These are phyloP conservation scores for Aspergillus sp. DNA, from an alignment of 2,329 filamentous ascomycete species.

Conservation along the genomic window DNA sequence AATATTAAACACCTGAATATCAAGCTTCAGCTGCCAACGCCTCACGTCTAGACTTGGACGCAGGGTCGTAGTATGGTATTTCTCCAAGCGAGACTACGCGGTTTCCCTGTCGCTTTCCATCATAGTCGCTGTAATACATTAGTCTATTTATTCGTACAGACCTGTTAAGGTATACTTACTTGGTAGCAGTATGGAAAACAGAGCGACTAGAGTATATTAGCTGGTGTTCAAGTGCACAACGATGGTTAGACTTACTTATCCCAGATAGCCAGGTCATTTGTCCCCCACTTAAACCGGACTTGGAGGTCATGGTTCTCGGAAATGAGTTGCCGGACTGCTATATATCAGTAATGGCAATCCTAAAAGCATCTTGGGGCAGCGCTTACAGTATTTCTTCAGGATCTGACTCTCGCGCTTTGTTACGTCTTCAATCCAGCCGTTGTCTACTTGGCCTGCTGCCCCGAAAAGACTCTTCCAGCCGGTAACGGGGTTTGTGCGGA, in stretches of 20 bases:
- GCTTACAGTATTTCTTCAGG: slow-evolving; percentile 6
- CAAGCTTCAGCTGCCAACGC: background rate
- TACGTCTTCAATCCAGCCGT: slow-evolving; percentile 7
- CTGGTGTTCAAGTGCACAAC: background rate
- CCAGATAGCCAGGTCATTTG: slow-evolving; percentile 11
- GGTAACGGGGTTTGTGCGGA: slow-evolving; percentile 8
- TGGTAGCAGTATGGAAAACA: slow-evolving; percentile 6
- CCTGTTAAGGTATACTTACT: background rate
- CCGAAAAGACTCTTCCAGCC: slow-evolving; percentile 9
- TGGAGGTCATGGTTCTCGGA: slow-evolving; percentile 13
- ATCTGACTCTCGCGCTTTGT: slow-evolving; percentile 8
- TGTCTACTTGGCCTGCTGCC: background rate
- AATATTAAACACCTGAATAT: background rate
- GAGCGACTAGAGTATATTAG: background rate
- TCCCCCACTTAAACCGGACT: slow-evolving; percentile 3
- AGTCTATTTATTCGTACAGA: background rate
- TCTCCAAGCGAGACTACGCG: slow-evolving; percentile 4
- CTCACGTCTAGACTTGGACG: background rate
- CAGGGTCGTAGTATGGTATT: slow-evolving; percentile 3
- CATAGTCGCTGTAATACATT: background rate
- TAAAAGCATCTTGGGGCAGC: too few species aligned
- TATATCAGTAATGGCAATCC: background rate
- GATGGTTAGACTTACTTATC: slow-evolving; percentile 11
- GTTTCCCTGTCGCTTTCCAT: background rate
- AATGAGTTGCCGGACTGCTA: slow-evolving; percentile 4